Conservation (phyloP, 441 rosid species). For the Erysimum cheiri region DNA sequence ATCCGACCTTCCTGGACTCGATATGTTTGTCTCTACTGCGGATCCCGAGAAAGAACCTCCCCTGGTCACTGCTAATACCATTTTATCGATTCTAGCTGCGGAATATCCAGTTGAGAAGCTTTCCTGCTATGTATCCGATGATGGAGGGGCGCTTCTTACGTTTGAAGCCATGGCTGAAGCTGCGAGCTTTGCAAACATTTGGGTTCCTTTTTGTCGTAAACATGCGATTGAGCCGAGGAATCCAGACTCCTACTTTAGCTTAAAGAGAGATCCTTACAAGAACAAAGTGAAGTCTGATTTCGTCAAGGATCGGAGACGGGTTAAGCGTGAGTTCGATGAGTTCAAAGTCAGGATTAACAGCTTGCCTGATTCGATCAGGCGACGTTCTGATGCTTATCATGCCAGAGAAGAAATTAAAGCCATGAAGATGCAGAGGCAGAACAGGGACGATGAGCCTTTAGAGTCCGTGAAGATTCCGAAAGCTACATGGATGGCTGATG, state of each 20-base stretch:
- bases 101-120: constrained; percentile 90
- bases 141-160: constrained; percentile 88
- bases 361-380: constrained; percentile 81
- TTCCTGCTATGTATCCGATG: constrained; percentile 91
- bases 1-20: constrained; percentile 91
- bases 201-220: constrained; percentile 91
- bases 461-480: constrained; percentile 75
- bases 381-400: constrained; percentile 83
- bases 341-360: constrained; percentile 81
- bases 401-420: constrained; percentile 89
- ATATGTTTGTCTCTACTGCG: constrained; percentile 85
- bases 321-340: constrained; percentile 86
- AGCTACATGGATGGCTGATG: constrained; percentile 95
- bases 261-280: constrained; percentile 83
- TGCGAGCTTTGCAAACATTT: constrained; percentile 81
- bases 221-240: constrained; percentile 81
- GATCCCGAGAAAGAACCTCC: constrained; percentile 97
- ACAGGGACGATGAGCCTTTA: constrained; percentile 53
- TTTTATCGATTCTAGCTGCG: constrained; percentile 83
- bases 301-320: constrained; percentile 75
- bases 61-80: constrained; percentile 91
- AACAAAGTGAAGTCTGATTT: constrained; percentile 75
- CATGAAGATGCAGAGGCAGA: constrained; percentile 74
- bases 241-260: constrained; percentile 75
- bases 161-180: constrained; percentile 98